A percentile compares a stretch with the other conserved stretches of the same genome.
Evolutionary conservation across 169 alveolate species (phyloP).

Genomic region (Blepharisma undulans): DNA sequence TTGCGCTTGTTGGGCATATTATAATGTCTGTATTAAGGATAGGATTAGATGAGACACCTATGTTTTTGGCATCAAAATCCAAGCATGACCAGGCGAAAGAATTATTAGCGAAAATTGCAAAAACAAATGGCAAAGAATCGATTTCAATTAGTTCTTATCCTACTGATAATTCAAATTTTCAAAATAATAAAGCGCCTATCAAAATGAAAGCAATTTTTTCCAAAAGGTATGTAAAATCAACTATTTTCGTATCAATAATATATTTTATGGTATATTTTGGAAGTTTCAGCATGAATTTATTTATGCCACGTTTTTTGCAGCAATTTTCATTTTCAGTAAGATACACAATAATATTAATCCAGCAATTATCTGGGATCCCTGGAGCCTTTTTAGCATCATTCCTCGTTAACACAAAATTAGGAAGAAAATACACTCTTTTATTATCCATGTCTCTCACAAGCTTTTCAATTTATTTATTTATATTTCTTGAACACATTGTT

Average conservation of each 20-base stretch:
- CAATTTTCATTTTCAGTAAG: neutral
- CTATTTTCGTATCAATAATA: neutral
- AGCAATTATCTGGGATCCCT: conserved; percentile 16
- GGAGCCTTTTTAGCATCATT: conserved; percentile 1
- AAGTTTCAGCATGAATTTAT: neutral
- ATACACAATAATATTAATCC: neutral
- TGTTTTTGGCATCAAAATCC: neutral
- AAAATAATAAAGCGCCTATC: neutral
- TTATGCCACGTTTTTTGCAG: conserved; percentile 27
- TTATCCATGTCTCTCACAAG: neutral
- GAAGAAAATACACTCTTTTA: neutral
- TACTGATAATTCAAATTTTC: neutral
- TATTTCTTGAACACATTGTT: neutral
- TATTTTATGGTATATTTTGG: conserved; percentile 8
- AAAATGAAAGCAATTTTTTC: neutral
- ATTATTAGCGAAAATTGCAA: neutral
- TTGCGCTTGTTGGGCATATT: neutral
- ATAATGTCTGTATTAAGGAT: neutral
- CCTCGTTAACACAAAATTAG: neutral
- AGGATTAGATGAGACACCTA: neutral
- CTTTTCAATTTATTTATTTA: neutral
- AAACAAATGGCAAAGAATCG: neutral
- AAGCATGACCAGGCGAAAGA: neutral
- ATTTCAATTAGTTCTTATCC: neutral
- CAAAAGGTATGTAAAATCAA: neutral